Base-by-base conservation (phyloP, 176 grass and related monocot species). In the Musa acuminata region DNA sequence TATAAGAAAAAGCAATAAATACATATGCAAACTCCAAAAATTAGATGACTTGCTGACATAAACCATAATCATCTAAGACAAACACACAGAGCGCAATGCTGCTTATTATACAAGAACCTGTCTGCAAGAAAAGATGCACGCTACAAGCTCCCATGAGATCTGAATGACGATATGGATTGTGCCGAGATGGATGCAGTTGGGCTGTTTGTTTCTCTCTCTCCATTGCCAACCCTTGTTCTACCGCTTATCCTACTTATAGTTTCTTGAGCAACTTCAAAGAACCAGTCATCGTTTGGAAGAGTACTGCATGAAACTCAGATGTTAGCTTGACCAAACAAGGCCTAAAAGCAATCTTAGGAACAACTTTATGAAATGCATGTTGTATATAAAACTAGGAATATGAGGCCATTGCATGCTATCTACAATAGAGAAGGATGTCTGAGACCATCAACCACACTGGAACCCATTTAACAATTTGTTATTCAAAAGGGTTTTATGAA, bases 121-220 rank as follows among this genome's bases (percentile, higher is more conserved):
- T 68, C 64, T 25, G 13, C 64, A 27, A 55, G 54, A 3, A 67
- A 27, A 77, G 10, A 65, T 77, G 77, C 53, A 80, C 55, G 82
- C 80, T 80, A 81, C 29, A 75, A 82, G 69, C 84, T 90, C 20
- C 85, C 83, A 24, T 86, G 82, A 35, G 86, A 89, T 85, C 72
- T 88, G 82, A 90, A 81, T 1, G 89, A 92, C 1, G 89, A 92
- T 53, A 97, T 87, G 17, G 94, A 97, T 25, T 87, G 82, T 8
- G 94, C 94, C 58, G 90, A 97, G 55, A 97, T 75, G 16, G 90
- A 97, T 58, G 94, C 87, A 29, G 90, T 97, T 9, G 90, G 94
- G 72, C 94, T 97, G 84, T 83, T 83, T 12, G 79, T 64, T 55
- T 97, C 90, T 75, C 90, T 76, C 23, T 97, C 93, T 51, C 90